Evolutionary conservation across 768 basidiomycete genomes (phyloP), one percentile per base, ranked within the genome.

Genomic region (Kwoniella dejecticola): DNA sequence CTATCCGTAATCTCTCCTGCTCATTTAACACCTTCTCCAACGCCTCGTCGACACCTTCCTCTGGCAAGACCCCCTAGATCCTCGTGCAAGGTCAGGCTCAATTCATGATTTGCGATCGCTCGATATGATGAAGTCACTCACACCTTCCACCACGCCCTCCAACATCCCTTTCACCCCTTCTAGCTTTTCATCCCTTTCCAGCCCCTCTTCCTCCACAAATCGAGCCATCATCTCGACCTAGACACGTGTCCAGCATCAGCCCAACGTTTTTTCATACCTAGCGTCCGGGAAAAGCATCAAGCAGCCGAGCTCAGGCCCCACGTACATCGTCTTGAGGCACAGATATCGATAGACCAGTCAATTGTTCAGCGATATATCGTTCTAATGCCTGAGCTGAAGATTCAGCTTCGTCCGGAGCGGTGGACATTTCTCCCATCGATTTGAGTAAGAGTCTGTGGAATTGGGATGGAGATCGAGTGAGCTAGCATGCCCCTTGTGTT

Each of bases 171-270:
- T 71, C 1, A 75, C 70, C 13, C 77, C 77, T 52, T 78, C 77
- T 26, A 74, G 62, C 63, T 78, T 78, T 52, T 76, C 75, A 12
- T 71, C 70, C 19, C 68, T 55, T 44, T 75, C 75, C n/a, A 78
- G 55, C 3, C 75, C 77, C 36, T 78, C 77, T 60, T 76, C 75
- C 52, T 78, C 77, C 15, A 78, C 70, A 21, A 78, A 69, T 11
- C 77, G 59, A n/a, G 77, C 70, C 60, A 78, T 76, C 62, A 69
- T 76, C 40, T 78, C 77, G 54, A 75, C 66, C 74, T 76, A 44
- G 7, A 33, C 12, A 8, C 23, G 10, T n/a, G 11, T 45, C 2
- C 7, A 33, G 13, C 13, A 40, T n/a, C n/a, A n/a, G n/a, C n/a
- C n/a, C n/a, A n/a, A n/a, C n/a, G n/a, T n/a, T n/a, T n/a, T n/a